Base-by-base conservation (phyloP, 225 moss, liverwort and hornwort genomes). In the Ulota crispa region DNA sequence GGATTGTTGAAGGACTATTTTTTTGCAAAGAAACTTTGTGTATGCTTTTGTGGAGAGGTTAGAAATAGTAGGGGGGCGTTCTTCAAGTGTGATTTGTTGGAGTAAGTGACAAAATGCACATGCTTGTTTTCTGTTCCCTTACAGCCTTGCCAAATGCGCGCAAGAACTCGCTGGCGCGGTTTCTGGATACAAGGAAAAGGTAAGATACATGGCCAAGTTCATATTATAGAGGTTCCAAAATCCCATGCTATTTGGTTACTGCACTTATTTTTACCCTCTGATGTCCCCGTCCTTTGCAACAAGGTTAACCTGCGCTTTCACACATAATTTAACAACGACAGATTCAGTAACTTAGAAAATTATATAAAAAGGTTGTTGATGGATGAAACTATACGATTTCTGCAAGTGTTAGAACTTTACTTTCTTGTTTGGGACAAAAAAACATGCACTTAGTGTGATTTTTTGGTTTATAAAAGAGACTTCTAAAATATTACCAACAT, bases 181-280 rank as follows among this genome's bases (percentile, higher is more conserved):
- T 90, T 62, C 78, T 90, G 77, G 90, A 90, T 80, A 77, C 84
- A 19, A 84, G 84, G 41, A 90, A 86, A 84, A 86, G 90, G 90
- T 90, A 52, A 67, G 41, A 23, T 39, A 20, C 34, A 39, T 39
- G n/a, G 1, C 32, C 26, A 0, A 8, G 16, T 28, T 73, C 14
- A 9, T 45, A 36, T 56, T 53, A 23, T 55, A 42, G 7, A 30
- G 7, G 63, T 50, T 62, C 34, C 27, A 53, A 53, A 26, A 24
- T 64, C 15, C 27, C 18, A 18, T 18, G 18, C 4, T 50, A 50
- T 18, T 5, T 50, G 18, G 5, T 50, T 18, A 6, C 1, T 50
- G 18, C 50, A 50, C 50, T 50, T 50, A 6, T 50, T 18, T 50
- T 18, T 50, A 50, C 50, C 5, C 50, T 50, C 5, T 18, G 18